These are phyloP conservation scores for Yamadazyma trypodendri DNA, from an alignment of 1,139 yeast genomes.

Conservation along the genomic window DNA sequence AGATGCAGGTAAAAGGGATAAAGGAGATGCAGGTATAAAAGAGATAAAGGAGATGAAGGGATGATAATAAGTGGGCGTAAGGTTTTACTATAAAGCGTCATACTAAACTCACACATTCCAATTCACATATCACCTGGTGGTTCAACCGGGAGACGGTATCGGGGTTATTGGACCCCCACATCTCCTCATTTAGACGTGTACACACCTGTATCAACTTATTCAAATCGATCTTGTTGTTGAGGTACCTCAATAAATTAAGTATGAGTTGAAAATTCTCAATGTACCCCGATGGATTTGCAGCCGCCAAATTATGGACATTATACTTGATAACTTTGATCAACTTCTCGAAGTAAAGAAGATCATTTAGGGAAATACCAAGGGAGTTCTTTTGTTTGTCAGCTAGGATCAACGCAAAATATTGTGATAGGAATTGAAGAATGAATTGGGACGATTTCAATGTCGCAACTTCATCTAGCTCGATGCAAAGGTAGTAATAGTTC, in stretches of 20 bases:
- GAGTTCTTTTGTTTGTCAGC: slow-evolving; percentile 17
- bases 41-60: too few relatives aligned
- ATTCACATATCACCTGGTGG: neutral
- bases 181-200: slow-evolving; percentile 5
- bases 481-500: slow-evolving; percentile 38
- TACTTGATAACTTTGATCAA: slow-evolving; percentile 36
- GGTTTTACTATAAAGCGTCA: too few relatives aligned
- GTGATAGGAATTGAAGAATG: slow-evolving; percentile 42
- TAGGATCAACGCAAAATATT: slow-evolving; percentile 37
- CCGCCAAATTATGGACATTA: slow-evolving; percentile 22
- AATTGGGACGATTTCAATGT: slow-evolving; percentile 39
- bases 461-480: slow-evolving; percentile 43
- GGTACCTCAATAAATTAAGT: slow-evolving; percentile 22
- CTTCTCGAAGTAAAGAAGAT: slow-evolving; percentile 35
- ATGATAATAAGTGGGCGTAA: too few relatives aligned
- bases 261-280: slow-evolving; percentile 31
- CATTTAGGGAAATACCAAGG: slow-evolving; percentile 15
- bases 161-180: neutral
- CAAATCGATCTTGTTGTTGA: slow-evolving; percentile 8
- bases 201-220: slow-evolving; percentile 7
- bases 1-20: too few relatives aligned
- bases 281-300: slow-evolving; percentile 20
- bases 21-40: too few relatives aligned
- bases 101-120: neutral
- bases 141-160: neutral